Percentiles rank a stretch among this genome's conserved stretches.
phyloP scores from a whole-genome alignment of 2,329 filamentous ascomycete genomes.

The Penicillium glabrum region DNA sequence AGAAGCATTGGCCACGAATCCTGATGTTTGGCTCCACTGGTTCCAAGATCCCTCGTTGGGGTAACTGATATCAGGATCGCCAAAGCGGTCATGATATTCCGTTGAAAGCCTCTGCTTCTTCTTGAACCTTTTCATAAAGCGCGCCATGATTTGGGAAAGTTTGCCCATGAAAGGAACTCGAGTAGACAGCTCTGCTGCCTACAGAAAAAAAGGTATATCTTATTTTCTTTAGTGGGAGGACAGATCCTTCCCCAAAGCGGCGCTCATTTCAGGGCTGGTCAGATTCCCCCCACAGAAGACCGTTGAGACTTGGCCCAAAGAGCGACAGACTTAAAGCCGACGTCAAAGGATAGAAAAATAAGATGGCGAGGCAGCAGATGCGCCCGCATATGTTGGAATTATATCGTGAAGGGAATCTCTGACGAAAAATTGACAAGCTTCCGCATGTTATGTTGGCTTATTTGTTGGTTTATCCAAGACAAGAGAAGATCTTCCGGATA shows the following conservation, averaged over 20 bases:
- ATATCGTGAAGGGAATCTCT: constrained; percentile 21
- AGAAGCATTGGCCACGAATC: constrained; percentile 12
- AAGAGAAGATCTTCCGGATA: constrained; percentile 20
- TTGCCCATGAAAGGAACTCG: constrained; percentile 25
- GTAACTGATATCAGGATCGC: constrained; percentile 41
- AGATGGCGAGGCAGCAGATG: constrained; percentile 6
- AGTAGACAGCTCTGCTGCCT: constrained; percentile 5
- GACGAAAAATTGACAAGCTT: constrained; percentile 16
- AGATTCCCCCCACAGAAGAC: constrained; percentile 11
- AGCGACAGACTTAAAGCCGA: background rate
- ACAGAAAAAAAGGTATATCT: background rate
- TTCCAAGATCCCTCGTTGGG: constrained; percentile 45
- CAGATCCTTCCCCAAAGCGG: constrained; percentile 13
- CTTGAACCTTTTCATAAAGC: constrained; percentile 32
- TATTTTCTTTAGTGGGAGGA: constrained; percentile 14
- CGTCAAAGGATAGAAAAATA: background rate
- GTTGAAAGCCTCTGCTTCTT: constrained; percentile 37
- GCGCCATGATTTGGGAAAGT: constrained; percentile 28
- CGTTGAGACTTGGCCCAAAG: background rate
- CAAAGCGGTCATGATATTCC: constrained; percentile 41
- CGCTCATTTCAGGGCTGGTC: constrained; percentile 18
- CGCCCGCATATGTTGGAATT: constrained; percentile 23
- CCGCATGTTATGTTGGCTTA: constrained; percentile 16
- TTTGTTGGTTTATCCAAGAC: constrained; percentile 7
- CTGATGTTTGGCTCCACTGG: constrained; percentile 33